Evolutionary conservation across 345 rosid species (phyloP).

Genomic region (Syzygium grande): DNA sequence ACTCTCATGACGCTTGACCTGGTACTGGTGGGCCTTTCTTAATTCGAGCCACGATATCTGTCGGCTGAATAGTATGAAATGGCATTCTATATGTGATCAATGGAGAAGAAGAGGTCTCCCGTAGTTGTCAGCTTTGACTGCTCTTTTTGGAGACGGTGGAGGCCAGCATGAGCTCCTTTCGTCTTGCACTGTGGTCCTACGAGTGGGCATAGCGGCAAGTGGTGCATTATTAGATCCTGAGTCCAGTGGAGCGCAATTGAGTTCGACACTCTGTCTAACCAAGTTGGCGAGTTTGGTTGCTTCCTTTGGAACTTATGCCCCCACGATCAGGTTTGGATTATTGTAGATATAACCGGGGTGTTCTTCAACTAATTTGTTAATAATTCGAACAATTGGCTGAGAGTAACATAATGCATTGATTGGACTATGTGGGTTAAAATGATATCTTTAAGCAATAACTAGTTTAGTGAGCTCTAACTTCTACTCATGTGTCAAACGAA

Average conservation of each 20-base stretch:
- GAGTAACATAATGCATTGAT: neutral
- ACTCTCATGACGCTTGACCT: neutral
- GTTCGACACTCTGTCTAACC: neutral
- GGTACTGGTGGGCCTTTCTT: neutral
- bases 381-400: neutral
- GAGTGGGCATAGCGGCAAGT: neutral
- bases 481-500: neutral
- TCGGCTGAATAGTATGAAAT: neutral
- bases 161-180: neutral
- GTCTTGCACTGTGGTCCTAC: neutral
- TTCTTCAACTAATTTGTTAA: neutral
- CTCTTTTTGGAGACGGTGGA: neutral
- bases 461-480: neutral
- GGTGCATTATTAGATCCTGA: neutral
- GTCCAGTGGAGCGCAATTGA: neutral
- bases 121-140: neutral
- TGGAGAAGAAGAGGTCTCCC: neutral
- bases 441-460: neutral
- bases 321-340: neutral
- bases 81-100: neutral
- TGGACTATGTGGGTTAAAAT: neutral
- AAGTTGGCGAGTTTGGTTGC: neutral
- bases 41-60: neutral
- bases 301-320: neutral
- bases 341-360: neutral